These are phyloP conservation scores for Amoebophrya sp. DNA, from an alignment of 169 alveolate genomes.

Conservation along the genomic window DNA sequence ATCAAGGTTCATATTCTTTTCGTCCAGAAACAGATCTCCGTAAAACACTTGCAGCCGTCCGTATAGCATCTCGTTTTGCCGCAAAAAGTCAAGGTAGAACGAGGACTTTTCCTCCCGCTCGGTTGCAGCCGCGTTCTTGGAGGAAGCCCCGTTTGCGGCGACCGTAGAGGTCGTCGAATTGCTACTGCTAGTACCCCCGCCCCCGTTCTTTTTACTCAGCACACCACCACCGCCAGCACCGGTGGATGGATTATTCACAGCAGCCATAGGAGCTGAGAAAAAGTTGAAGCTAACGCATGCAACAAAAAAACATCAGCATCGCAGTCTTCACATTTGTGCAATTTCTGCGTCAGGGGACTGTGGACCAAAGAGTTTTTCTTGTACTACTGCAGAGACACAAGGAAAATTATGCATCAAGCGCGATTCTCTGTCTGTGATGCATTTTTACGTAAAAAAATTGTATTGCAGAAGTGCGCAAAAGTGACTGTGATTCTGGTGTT, in stretches of 20 bases:
- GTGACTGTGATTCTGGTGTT: background rate
- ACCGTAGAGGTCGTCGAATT: background rate
- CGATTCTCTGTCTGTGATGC: background rate
- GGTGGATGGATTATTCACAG: background rate
- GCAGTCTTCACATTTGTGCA: background rate
- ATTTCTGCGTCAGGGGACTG: background rate
- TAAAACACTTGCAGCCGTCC: background rate
- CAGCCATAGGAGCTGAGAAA: background rate
- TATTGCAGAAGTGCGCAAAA: background rate
- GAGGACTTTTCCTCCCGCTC: conserved; percentile 1
- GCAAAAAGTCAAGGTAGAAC: background rate
- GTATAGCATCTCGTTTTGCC: background rate
- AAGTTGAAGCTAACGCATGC: background rate
- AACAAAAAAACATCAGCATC: background rate
- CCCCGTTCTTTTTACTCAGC: background rate
- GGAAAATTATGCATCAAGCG: background rate
- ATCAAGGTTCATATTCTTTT: background rate
- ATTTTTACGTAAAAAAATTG: background rate
- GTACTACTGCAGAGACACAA: background rate
- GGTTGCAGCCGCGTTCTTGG: background rate
- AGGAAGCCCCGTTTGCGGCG: background rate
- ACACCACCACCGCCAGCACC: conserved; percentile 6
- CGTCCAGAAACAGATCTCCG: background rate
- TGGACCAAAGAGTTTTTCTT: background rate
- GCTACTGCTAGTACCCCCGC: background rate